A percentile compares a stretch with the other conserved stretches of the same genome.
These are phyloP conservation scores for Huntiella savannae DNA, from an alignment of 2,329 filamentous ascomycete species.

Conservation along the genomic window DNA sequence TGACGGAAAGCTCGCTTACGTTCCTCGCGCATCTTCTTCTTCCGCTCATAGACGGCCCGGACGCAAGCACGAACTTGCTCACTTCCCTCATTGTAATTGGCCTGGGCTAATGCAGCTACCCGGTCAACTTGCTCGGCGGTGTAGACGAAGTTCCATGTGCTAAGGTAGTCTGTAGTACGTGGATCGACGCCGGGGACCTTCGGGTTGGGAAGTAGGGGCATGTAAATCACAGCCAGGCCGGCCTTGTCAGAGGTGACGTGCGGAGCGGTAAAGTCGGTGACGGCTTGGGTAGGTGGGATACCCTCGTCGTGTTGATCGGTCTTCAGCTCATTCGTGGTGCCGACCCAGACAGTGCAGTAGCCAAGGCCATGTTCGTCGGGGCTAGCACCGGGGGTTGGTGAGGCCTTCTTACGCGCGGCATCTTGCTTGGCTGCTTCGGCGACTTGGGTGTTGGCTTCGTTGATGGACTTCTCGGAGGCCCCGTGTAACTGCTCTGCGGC, in stretches of 20 bases:
- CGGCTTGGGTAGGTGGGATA: slow-evolving; percentile 29
- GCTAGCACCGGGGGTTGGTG: neutral
- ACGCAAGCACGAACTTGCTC: slow-evolving; percentile 63
- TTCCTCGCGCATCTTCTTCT: slow-evolving; percentile 49
- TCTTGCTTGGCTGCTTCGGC: slow-evolving; percentile 27
- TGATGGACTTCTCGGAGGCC: slow-evolving; percentile 44
- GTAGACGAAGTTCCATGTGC: slow-evolving; percentile 97
- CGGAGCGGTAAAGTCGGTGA: slow-evolving; percentile 47
- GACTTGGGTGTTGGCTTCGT: slow-evolving; percentile 45
- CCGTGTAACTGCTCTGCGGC: slow-evolving; percentile 30
- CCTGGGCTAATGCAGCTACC: slow-evolving; percentile 61
- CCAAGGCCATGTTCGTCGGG: slow-evolving; percentile 39
- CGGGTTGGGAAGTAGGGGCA: slow-evolving; percentile 71
- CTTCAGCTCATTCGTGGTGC: slow-evolving; percentile 56
- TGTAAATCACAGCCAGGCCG: slow-evolving; percentile 76
- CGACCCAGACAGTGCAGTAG: slow-evolving; percentile 92
- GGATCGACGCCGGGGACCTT: slow-evolving; percentile 71
- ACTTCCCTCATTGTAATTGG: slow-evolving; percentile 71
- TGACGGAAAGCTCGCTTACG: slow-evolving; percentile 23
- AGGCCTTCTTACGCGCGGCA: neutral
- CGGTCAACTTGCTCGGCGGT: slow-evolving; percentile 75
- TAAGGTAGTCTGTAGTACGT: slow-evolving; percentile 64
- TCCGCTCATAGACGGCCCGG: slow-evolving; percentile 78
- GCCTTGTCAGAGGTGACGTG: slow-evolving; percentile 46
- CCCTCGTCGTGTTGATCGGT: slow-evolving; percentile 22